Conservation (phyloP, 108 stramenopile species). For the Discostella stelligeroides region DNA sequence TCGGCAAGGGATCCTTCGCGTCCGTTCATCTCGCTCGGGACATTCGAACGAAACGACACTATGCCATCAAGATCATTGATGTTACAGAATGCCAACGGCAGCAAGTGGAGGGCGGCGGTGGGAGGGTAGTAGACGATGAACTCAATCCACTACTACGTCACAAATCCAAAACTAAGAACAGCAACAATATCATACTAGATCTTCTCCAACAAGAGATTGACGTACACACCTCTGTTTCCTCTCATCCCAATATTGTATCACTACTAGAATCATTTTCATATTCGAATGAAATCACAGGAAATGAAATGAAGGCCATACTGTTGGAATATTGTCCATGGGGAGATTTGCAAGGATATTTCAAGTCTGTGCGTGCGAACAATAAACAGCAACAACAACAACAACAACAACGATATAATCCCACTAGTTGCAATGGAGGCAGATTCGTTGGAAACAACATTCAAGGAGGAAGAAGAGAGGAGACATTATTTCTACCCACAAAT, state of each 20-base stretch:
- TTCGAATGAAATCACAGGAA: neutral
- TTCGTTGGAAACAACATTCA: neutral
- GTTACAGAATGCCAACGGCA: neutral
- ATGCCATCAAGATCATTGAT: conserved; percentile 26
- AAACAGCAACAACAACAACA: neutral
- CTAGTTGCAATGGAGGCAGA: neutral
- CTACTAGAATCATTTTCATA: conserved; percentile 35
- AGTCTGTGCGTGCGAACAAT: neutral
- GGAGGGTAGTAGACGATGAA: neutral
- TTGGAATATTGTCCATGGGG: conserved; percentile 24
- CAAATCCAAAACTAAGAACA: neutral
- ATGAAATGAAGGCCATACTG: conserved; percentile 13
- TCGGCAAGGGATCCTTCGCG: conserved; percentile 33
- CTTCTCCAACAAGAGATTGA: conserved; percentile 18
- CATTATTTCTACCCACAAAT: conserved; percentile 4
- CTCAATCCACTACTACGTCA: neutral
- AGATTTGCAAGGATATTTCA: conserved; percentile 11
- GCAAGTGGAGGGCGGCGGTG: neutral
- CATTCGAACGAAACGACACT: neutral
- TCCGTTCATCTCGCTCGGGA: conserved; percentile 27
- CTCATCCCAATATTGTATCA: conserved; percentile 21
- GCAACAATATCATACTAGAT: neutral
- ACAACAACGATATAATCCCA: neutral
- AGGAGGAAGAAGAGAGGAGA: conserved; percentile 1
- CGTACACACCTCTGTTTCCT: conserved; percentile 20